Base-by-base conservation (phyloP, 2,329 filamentous ascomycete genomes). In the Trichoderma aggressivum region DNA sequence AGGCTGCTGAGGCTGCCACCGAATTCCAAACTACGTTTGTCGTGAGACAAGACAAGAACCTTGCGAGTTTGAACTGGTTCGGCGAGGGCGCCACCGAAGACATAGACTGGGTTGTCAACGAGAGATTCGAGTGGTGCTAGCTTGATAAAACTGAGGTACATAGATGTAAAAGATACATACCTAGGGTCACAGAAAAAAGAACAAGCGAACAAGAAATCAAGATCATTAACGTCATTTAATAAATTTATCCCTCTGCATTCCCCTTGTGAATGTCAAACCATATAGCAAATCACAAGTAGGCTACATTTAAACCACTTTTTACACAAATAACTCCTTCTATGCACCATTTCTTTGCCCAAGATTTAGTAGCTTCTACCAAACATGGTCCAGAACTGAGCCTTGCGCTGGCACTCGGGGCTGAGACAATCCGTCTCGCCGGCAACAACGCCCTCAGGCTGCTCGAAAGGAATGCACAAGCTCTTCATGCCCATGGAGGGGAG, bases 381-480 rank as follows among this genome's bases (percentile, higher is more conserved):
- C 90, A 98, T 92, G 81, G 93, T 92, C 92, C 93, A 98, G 78
- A 91, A 88, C 86, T 95, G 89, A 21, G 95, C 95, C 64, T 89
- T 83, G 74, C 85, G 86, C 73, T 86, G 85, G 83, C 95, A 98
- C 78, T 95, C 91, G 55, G 95, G 95, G 86, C 93, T 98, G 77
- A 95, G 86, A 80, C 96, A 99, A 83, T 96, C 94, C 71, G 94
- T 97, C 84, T 93, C 91, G 63, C 93, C 94, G 75, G 89, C 85
- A 74, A 92, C 87, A 74, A 97, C 85, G 28, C 91, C 92, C 77
- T 91, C 89, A 50, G 94, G 94, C 88, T 97, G 94, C 74, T 96
- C 92, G 76, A 94, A 95, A 62, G 84, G 84, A 74, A 87, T 97
- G 89, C 86, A 95, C 81, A 82, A 89, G 81, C 81, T 90, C 90